Conservation (phyloP, 1,139 yeast species). For the Candida gigantensis region DNA sequence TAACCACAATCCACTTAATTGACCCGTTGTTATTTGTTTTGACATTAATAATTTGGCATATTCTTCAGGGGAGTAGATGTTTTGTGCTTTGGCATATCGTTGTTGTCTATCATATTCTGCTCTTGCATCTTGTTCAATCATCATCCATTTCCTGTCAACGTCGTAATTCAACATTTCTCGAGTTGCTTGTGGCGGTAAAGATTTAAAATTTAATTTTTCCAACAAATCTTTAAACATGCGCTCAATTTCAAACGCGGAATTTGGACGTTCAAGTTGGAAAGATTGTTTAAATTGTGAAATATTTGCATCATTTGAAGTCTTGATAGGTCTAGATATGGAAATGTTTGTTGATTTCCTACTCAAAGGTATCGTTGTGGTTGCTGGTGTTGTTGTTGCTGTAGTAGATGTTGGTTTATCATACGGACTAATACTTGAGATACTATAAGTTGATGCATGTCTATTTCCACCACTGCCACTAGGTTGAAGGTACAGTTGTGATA, state of each 20-base stretch:
- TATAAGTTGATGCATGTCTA: slow-evolving; percentile 44
- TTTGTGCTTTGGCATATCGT: slow-evolving; percentile 37
- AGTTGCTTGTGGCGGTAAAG: slow-evolving; percentile 76
- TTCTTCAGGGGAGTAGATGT: slow-evolving; percentile 63
- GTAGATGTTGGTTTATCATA: slow-evolving; percentile 30
- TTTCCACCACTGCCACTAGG: not conserved
- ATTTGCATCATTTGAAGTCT: slow-evolving; percentile 20
- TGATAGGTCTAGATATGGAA: slow-evolving; percentile 36
- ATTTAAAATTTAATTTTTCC: slow-evolving; percentile 81
- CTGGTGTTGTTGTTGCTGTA: too few species aligned
- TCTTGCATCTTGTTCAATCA: slow-evolving; percentile 83
- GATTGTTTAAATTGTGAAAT: slow-evolving; percentile 10
- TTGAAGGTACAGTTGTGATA: not conserved
- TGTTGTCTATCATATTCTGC: slow-evolving; percentile 69
- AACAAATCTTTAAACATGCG: slow-evolving; percentile 66
- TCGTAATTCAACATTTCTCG: slow-evolving; percentile 77
- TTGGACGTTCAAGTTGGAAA: slow-evolving; percentile 53
- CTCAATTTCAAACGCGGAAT: slow-evolving; percentile 61
- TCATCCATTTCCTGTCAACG: slow-evolving; percentile 85
- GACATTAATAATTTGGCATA: slow-evolving; percentile 77
- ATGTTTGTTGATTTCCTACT: slow-evolving; percentile 20
- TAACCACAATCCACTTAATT: slow-evolving; percentile 84
- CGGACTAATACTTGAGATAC: slow-evolving; percentile 32
- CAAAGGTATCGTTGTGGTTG: too few species aligned
- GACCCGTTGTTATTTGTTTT: slow-evolving; percentile 66